Evolutionary conservation across 2,329 filamentous ascomycete genomes (phyloP), one percentile per base, ranked within the genome.

Genomic region (Hymenoscyphus albidus): DNA sequence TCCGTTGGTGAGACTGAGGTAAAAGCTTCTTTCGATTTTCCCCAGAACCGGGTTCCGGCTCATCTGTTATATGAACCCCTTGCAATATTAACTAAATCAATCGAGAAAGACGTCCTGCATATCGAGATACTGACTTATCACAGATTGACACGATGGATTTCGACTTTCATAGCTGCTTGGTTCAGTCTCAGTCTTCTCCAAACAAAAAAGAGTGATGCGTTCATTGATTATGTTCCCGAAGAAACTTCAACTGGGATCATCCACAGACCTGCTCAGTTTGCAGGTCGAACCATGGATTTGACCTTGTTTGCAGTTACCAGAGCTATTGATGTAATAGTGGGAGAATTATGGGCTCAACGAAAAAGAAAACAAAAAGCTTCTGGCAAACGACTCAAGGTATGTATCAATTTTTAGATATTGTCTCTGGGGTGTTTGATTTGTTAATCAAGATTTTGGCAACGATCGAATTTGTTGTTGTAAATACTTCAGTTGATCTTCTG

Each of bases 211-310:
- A 81, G 78, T 61, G 74, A 72, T 14, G 71, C 69, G 14, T 76
- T 81, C 67, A 77, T 79, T 5, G 79, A 82, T 58, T 76, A 74
- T 13, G 70, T 76, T 2, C 69, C 75, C 32, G 68, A 70, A 58
- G 74, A 76, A 58, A 72, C 68, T 18, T 48, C 64, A 13, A 66
- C 63, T 12, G 70, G 66, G 69, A 68, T 68, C 14, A 65, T 74
- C 18, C 67, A 67, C n/a, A 67, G 73, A 65, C 69, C 72, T 62
- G 70, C 70, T 55, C 72, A 72, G 14, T 72, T 76, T 55, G 90
- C 88, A 12, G 92, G 92, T 56, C 86, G 88, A 70, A 94, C 92
- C 1, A 82, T 96, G 66, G 92, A 96, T 74, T 80, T 96, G 39
- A 94, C 91, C 0, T 80, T 96, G n/a, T 94, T 95, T 74, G 86